A percentile compares a stretch with the other conserved stretches of the same genome.
These are phyloP conservation scores for Nakazawaea holstii DNA, from an alignment of 805 yeast species.

Conservation along the genomic window DNA sequence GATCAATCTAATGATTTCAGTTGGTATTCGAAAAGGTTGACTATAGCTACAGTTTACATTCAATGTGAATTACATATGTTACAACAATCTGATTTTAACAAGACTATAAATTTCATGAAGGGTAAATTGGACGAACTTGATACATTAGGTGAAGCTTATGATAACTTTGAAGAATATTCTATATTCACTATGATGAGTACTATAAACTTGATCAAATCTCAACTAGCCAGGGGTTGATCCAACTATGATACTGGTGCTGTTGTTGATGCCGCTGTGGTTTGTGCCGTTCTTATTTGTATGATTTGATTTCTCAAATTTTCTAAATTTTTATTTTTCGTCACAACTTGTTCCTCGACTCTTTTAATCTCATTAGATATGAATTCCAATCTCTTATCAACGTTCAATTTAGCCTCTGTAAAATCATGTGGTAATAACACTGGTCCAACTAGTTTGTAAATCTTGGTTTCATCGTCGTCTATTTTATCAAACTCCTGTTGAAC, in stretches of 20 bases:
- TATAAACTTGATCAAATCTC: constrained; percentile 66
- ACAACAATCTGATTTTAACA: constrained; percentile 59
- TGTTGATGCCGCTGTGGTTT: constrained; percentile 36
- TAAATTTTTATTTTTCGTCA: constrained; percentile 45
- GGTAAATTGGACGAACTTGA: constrained; percentile 50
- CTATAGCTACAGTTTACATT: constrained; percentile 65
- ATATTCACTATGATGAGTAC: constrained; percentile 61
- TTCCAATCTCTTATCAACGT: constrained; percentile 85
- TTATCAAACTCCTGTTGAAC: constrained; percentile 74
- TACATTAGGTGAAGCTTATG: constrained; percentile 54
- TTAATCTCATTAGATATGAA: constrained; percentile 76
- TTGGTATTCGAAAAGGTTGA: constrained; percentile 87
- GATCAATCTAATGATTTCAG: constrained; percentile 77
- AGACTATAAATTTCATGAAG: constrained; percentile 62
- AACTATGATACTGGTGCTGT: neutral
- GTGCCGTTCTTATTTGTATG: constrained; percentile 37
- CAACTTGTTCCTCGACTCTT: constrained; percentile 69
- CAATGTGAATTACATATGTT: constrained; percentile 77
- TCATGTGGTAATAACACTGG: constrained; percentile 92
- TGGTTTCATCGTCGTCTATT: constrained; percentile 43
- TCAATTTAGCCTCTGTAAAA: constrained; percentile 69
- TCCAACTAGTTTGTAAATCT: constrained; percentile 85
- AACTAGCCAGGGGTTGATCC: constrained; percentile 52
- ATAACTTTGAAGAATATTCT: constrained; percentile 69
- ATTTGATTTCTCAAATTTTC: constrained; percentile 56